These are phyloP conservation scores for Colletotrichum tamarilloi DNA, from an alignment of 2,329 filamentous ascomycete genomes.

Conservation along the genomic window DNA sequence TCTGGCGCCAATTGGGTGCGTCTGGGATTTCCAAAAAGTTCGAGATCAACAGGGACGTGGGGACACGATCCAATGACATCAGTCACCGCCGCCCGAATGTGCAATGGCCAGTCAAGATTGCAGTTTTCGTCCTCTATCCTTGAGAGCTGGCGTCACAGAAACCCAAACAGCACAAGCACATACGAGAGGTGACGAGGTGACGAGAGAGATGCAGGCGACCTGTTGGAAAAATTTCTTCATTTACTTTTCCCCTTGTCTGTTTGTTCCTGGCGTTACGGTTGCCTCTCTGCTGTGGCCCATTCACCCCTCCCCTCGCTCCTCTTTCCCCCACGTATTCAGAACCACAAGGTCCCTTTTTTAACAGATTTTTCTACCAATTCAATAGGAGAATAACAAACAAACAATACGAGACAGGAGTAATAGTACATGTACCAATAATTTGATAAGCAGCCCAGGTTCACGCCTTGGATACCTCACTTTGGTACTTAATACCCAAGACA, in stretches of 20 bases:
- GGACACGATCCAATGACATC: constrained; percentile 31
- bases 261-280: neutral
- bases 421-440: constrained; percentile 5
- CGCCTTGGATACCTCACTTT: constrained; percentile 3
- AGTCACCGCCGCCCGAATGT: constrained; percentile 14
- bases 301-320: neutral
- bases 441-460: constrained; percentile 21
- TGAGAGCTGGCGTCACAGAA: neutral
- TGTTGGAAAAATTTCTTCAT: neutral
- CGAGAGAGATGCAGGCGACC: neutral
- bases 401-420: neutral
- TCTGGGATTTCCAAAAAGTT: constrained; percentile 23
- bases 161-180: neutral
- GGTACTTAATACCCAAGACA: constrained; percentile 17
- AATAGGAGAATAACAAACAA: neutral
- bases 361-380: neutral
- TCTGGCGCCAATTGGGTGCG: neutral
- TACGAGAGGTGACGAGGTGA: neutral
- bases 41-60: constrained; percentile 32
- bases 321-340: neutral
- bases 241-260: neutral
- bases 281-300: neutral
- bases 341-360: constrained; percentile 8
- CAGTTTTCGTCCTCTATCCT: neutral
- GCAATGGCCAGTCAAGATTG: neutral